These are phyloP conservation scores for Coleophoma eucalyptorum DNA, from an alignment of 2,329 filamentous ascomycete genomes.

Conservation along the genomic window DNA sequence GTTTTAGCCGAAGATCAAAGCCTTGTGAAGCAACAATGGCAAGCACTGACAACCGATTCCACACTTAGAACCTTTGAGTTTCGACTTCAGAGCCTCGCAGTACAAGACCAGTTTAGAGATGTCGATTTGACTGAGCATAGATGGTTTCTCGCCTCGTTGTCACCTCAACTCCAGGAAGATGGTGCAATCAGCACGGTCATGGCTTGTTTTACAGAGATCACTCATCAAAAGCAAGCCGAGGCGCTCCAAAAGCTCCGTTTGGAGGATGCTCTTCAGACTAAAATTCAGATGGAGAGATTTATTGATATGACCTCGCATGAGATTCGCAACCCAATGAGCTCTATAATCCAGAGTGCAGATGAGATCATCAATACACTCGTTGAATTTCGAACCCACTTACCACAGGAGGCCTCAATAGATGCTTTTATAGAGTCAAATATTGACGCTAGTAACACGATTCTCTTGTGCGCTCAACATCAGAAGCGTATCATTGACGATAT, in stretches of 20 bases:
- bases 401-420: constrained; percentile 22
- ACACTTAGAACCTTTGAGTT: constrained; percentile 14
- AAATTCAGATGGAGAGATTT: constrained; percentile 73
- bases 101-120: constrained; percentile 46
- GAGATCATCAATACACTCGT: constrained; percentile 57
- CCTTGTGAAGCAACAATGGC: constrained; percentile 15
- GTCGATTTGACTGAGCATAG: constrained; percentile 32
- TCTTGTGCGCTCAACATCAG: constrained; percentile 74
- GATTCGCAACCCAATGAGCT: constrained; percentile 70
- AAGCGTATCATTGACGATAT: constrained; percentile 77
- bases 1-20: constrained; percentile 12
- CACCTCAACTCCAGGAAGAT: constrained; percentile 13
- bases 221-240: constrained; percentile 17
- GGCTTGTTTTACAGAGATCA: constrained; percentile 14
- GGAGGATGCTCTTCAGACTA: constrained; percentile 51
- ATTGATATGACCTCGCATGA: constrained; percentile 73
- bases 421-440: constrained; percentile 56
- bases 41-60: constrained; percentile 13
- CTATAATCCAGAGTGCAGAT: constrained; percentile 72
- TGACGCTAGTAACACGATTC: constrained; percentile 74
- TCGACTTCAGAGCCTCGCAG: constrained; percentile 36
- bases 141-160: constrained; percentile 18
- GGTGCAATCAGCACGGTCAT: constrained; percentile 12
- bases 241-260: constrained; percentile 36
- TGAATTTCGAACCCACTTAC: constrained; percentile 24